Evolutionary conservation across 75 land plant genomes (phyloP), one percentile per base, ranked within the genome.

Genomic region (Isoetes taiwanensis): DNA sequence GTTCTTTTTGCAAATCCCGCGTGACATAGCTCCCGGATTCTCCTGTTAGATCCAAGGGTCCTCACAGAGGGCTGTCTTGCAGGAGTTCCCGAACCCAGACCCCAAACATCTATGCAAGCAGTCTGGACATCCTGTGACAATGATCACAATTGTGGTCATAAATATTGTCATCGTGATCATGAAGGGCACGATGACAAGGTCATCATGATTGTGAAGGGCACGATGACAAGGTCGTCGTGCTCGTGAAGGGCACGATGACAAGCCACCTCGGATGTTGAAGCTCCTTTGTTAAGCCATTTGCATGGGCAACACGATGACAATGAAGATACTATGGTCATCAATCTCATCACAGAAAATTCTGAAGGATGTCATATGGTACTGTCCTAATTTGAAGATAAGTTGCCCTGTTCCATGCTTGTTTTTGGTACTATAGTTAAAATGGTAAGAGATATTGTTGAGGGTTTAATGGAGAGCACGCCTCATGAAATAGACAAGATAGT

Each of bases 381-480:
- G 76, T 31, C 96, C 96, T 0, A 71, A 80, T 34, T 90, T 78
- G 84, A 70, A 78, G 54, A 61, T 82, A 24, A 59, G 82, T 28
- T 90, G 0, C 34, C 76, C 10, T 90, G 85, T 69, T 90, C 96
- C 5, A 65, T 74, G 17, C 60, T 90, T 19, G 96, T 85, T n/a
- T 56, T 90, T 64, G 43, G 56, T 11, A 85, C 90, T 20, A 90
- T 90, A 0, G 50, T 80, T n/a, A 67, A 56, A 41, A 82, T 90
- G 83, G 54, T 85, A 57, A 72, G 86, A 2, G 78, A 63, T 62
- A 78, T 80, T 21, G 52, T 83, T 33, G 88, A 83, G 58, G 80
- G 83, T 23, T 53, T 87, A 39, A 87, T 87, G 94, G 94, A 87
- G 70, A 87, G 88, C 68, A 80, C 94, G 0, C 94, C 94, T 0